A percentile compares a stretch with the other conserved stretches of the same genome.
Evolutionary conservation across 2,329 filamentous ascomycete species (phyloP).

Genomic region (Calonectria pseudoreteaudii): DNA sequence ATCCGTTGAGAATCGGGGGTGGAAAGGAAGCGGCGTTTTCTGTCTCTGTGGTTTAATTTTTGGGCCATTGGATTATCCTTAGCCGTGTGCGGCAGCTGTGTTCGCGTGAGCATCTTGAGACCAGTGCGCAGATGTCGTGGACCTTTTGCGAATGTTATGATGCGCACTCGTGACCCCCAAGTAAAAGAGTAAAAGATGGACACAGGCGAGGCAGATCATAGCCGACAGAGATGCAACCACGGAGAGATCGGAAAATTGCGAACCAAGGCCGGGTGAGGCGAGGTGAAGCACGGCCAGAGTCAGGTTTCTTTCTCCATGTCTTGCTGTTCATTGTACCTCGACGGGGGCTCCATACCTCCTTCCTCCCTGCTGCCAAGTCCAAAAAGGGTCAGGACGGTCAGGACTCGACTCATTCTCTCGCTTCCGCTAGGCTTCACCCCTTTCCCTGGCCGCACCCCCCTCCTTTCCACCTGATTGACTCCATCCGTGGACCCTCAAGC

Average conservation of each 20-base stretch:
- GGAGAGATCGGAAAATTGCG: conserved; percentile 8
- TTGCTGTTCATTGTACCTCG: not conserved
- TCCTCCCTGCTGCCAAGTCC: not conserved
- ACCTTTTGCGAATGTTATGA: not conserved
- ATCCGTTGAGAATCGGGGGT: conserved; percentile 17
- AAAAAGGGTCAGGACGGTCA: not conserved
- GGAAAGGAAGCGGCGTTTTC: not conserved
- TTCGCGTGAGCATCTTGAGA: not conserved
- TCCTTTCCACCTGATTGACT: conserved; percentile 5
- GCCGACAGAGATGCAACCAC: not conserved
- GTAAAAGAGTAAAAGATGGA: not conserved
- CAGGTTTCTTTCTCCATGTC: conserved; percentile 7
- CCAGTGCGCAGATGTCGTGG: not conserved
- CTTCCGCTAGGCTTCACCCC: not conserved
- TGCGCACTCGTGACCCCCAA: not conserved
- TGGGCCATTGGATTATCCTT: not conserved
- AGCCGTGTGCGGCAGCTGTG: not conserved
- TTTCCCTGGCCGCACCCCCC: not conserved
- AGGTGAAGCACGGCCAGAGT: not conserved
- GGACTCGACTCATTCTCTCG: conserved; percentile 3
- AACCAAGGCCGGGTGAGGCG: not conserved
- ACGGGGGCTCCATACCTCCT: not conserved
- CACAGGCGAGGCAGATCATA: not conserved
- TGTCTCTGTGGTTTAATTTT: not conserved
- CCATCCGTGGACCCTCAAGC: not conserved